Evolutionary conservation across 768 basidiomycete species (phyloP), one percentile per base, ranked within the genome.

Genomic region (Lanmaoa rubissima): DNA sequence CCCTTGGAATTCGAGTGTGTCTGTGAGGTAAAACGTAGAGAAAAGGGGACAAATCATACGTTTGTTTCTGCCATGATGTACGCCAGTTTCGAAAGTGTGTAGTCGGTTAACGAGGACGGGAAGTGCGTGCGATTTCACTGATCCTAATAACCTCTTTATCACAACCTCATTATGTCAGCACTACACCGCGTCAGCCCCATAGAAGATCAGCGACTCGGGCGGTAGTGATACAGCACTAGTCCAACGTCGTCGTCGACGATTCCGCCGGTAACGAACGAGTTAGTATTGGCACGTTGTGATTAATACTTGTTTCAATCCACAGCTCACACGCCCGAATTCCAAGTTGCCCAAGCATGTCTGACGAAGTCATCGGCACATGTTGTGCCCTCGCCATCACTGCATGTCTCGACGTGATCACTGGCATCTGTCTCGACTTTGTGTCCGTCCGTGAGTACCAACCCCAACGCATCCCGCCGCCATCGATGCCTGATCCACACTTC

Each of bases 331-430:
- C n/a, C n/a, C 7, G 28, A 24, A 24, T 24, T 24, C 21, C 21
- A 24, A 24, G 9, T 9, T 9, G 31, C 31, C 31, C 31, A 32
- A 5, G 38, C 17, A 69, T 69, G 68, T 55, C 57, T 5, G 62
- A 69, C 58, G 46, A 62, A 26, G 9, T 61, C 43, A 11, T 67
- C 14, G 67, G 61, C 9, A 51, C 59, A 4, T 71, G 71, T 31
- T 67, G 67, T 28, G 59, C 59, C 3, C 0, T 70, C 2, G 2
- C 16, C 26, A 0, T 55, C 19, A 59, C 62, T 3, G 59, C 59
- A 1, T 73, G 65, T 49, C 51, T 66, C 51, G 65, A 69, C 13
- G 57, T 67, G 13, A 0, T 71, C 17, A 1, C 60, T 0, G 69
- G 65, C 5, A 58, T 67, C 19, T 71, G 70, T 32, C 0, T 57